Evolutionary conservation across 225 moss, liverwort and hornwort genomes (phyloP).

Genomic region (Straminergon stramineum): DNA sequence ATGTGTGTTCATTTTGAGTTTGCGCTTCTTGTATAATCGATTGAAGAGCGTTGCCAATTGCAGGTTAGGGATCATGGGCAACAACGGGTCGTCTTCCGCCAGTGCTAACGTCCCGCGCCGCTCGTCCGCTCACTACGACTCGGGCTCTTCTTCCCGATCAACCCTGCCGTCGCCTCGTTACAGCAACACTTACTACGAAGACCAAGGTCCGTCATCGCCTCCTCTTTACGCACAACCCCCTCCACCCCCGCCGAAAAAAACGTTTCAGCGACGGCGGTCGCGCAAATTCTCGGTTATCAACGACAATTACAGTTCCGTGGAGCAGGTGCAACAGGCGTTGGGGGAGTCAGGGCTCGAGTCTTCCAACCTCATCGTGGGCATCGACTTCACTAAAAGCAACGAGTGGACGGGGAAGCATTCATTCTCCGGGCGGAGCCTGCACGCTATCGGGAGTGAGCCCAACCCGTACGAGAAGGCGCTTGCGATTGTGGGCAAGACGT

Average conservation of each 20-base stretch:
- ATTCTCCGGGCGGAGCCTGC: slow-evolving; percentile 34
- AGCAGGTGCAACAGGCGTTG: slow-evolving; percentile 41
- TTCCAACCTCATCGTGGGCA: slow-evolving; percentile 52
- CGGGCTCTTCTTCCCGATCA: background rate
- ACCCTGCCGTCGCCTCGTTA: background rate
- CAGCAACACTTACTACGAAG: background rate
- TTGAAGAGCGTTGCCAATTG: background rate
- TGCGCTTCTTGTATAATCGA: background rate
- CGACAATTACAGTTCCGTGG: slow-evolving; percentile 25
- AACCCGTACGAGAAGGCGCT: slow-evolving; percentile 57
- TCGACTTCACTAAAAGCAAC: slow-evolving; percentile 60
- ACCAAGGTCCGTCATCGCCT: background rate
- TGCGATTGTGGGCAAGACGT: slow-evolving; percentile 36
- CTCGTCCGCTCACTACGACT: background rate
- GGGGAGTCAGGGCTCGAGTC: slow-evolving; percentile 40
- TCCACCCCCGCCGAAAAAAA: slow-evolving; percentile 4
- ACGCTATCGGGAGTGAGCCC: slow-evolving; percentile 24
- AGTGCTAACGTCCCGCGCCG: background rate
- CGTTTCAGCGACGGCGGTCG: slow-evolving; percentile 17
- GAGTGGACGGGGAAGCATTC: slow-evolving; percentile 55
- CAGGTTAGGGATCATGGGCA: slow-evolving; percentile 32
- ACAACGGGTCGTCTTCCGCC: slow-evolving; percentile 23
- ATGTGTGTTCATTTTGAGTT: background rate
- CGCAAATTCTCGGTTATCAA: slow-evolving; percentile 17
- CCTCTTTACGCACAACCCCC: background rate